Conservation (phyloP, 352 stramenopile species). For the Salisapilia sapeloensis region DNA sequence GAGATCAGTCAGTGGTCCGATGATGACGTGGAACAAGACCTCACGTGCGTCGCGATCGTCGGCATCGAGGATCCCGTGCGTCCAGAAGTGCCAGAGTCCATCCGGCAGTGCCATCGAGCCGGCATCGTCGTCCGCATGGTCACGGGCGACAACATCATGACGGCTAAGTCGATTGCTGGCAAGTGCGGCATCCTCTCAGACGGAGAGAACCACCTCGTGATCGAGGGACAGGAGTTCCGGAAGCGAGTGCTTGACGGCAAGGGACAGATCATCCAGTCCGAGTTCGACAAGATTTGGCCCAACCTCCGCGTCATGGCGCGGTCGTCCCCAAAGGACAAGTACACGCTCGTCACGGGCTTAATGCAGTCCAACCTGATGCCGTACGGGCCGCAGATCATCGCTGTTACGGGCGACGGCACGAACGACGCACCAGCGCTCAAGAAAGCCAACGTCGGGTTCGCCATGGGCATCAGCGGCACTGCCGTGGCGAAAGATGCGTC, state of each 20-base stretch:
- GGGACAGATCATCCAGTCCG: conserved; percentile 56
- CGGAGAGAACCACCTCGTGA: conserved; percentile 32
- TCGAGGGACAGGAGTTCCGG: conserved; percentile 55
- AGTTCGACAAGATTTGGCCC: conserved; percentile 89
- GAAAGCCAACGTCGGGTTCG: conserved; percentile 93
- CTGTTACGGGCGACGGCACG: conserved; percentile 92
- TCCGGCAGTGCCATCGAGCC: conserved; percentile 84
- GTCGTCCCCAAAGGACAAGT: conserved; percentile 93
- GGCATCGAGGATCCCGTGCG: conserved; percentile 91
- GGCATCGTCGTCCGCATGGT: conserved; percentile 98
- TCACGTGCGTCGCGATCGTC: conserved; percentile 82
- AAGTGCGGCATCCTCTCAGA: conserved; percentile 57
- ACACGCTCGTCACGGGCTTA: conserved; percentile 90
- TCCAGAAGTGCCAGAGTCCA: conserved; percentile 85
- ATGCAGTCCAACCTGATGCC: conserved; percentile 65
- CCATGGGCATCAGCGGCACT: conserved; percentile 95
- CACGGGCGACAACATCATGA: conserved; percentile 96
- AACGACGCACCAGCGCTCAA: conserved; percentile 95
- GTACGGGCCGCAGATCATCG: conserved; percentile 80
- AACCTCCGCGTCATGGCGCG: conserved; percentile 83
- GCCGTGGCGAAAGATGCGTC: conserved; percentile 89
- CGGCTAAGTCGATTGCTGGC: conserved; percentile 55
- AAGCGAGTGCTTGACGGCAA: conserved; percentile 39
- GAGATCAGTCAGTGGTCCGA: conserved; percentile 54
- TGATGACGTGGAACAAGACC: conserved; percentile 70